Conservation (phyloP, 1,284 basidiomycete species). For the Cryptococcus sp. region DNA sequence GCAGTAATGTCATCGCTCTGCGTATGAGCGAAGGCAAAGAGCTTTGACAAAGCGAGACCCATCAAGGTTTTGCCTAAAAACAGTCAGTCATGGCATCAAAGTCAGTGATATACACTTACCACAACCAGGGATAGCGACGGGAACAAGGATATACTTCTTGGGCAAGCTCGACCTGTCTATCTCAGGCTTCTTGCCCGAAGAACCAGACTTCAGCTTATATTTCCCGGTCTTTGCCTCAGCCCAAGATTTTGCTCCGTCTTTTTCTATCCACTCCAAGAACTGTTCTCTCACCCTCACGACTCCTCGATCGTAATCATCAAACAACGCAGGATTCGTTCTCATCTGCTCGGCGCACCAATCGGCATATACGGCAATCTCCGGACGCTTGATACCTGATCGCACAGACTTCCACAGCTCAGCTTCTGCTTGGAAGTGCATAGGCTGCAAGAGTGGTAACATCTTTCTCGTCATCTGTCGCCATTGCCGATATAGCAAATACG, state of each 20-base stretch:
- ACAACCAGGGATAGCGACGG: slow-evolving; percentile 86
- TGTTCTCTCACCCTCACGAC: slow-evolving; percentile 74
- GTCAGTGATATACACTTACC: slow-evolving; percentile 54
- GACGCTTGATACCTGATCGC: slow-evolving; percentile 36
- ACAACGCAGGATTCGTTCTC: slow-evolving; percentile 57
- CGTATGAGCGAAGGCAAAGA: slow-evolving; percentile 81
- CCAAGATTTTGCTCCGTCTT: slow-evolving; percentile 52
- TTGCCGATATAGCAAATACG: slow-evolving; percentile 97
- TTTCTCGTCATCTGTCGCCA: slow-evolving; percentile 91
- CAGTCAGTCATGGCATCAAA: neutral
- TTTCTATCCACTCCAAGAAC: slow-evolving; percentile 68
- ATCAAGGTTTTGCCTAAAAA: slow-evolving; percentile 78
- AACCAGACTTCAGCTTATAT: slow-evolving; percentile 19
- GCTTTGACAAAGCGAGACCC: slow-evolving; percentile 66
- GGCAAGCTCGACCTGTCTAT: slow-evolving; percentile 22
- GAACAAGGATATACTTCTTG: slow-evolving; percentile 80
- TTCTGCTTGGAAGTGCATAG: slow-evolving; percentile 4
- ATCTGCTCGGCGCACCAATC: slow-evolving; percentile 57
- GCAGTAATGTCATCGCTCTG: slow-evolving; percentile 84
- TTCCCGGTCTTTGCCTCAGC: slow-evolving; percentile 49
- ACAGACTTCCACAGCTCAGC: slow-evolving; percentile 36
- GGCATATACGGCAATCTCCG: slow-evolving; percentile 48
- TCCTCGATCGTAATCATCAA: slow-evolving; percentile 65
- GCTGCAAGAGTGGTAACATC: slow-evolving; percentile 53
- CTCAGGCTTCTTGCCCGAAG: slow-evolving; percentile 17